These are phyloP conservation scores for Venturia pyrina DNA, from an alignment of 2,329 filamentous ascomycete species.

Conservation along the genomic window DNA sequence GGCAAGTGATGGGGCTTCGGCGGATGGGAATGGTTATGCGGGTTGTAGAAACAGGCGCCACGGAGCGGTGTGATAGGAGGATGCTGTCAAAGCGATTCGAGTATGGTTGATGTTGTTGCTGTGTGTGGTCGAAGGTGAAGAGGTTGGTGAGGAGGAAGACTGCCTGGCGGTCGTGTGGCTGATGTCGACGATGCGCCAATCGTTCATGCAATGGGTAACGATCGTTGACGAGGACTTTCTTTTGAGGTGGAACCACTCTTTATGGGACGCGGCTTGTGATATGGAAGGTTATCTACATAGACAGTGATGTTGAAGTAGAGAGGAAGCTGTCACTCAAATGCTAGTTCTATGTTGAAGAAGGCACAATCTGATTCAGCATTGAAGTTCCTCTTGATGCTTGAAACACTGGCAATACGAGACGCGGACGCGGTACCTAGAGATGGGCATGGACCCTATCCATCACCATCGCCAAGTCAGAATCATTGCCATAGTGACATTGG, in stretches of 20 bases:
- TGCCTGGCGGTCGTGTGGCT: not conserved
- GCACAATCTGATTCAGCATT: not conserved
- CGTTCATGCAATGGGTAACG: not conserved
- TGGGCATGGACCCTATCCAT: not conserved
- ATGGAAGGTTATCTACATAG: not conserved
- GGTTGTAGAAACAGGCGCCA: not conserved
- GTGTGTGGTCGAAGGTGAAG: not conserved
- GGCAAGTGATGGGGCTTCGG: not conserved
- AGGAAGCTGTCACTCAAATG: not conserved
- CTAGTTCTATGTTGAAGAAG: not conserved
- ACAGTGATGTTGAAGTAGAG: not conserved
- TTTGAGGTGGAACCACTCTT: not conserved
- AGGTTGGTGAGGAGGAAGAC: not conserved
- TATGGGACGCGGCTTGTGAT: not conserved
- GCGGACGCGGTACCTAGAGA: not conserved
- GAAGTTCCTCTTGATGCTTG: not conserved
- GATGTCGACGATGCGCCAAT: not conserved
- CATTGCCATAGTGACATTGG: no score
- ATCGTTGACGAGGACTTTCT: not conserved
- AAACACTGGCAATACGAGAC: not conserved
- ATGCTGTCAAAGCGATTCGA: not conserved
- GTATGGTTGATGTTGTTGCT: not conserved
- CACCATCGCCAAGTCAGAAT: not conserved
- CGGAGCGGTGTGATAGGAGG: not conserved
- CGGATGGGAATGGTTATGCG: not conserved